phyloP scores from a whole-genome alignment of 148 eudicot genomes.

The Simmondsia chinensis region DNA sequence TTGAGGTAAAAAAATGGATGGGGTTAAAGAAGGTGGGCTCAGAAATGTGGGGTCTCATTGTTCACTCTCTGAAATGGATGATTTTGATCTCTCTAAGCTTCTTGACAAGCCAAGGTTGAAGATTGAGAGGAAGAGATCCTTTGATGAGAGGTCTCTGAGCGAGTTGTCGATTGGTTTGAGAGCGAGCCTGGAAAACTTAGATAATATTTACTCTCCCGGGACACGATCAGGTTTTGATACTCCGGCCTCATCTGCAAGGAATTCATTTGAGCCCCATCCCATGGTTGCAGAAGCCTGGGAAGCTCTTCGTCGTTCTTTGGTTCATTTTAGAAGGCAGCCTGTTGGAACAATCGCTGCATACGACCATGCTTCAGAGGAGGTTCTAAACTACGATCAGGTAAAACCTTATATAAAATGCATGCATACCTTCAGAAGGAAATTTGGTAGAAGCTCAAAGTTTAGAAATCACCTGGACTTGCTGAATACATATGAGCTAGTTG shows the following conservation, averaged over 20 bases:
- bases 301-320: slow-evolving; percentile 82
- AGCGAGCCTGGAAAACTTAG: slow-evolving; percentile 63
- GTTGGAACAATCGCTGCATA: slow-evolving; percentile 94
- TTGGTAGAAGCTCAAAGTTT: too few species aligned
- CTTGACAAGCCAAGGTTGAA: slow-evolving; percentile 76
- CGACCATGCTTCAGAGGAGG: slow-evolving; percentile 97
- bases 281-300: slow-evolving; percentile 99
- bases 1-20: slow-evolving; percentile 36
- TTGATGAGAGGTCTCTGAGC: slow-evolving; percentile 92
- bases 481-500: too few species aligned
- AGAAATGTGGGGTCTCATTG: slow-evolving; percentile 76
- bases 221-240: slow-evolving; percentile 72
- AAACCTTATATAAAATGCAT: too few species aligned
- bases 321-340: slow-evolving; percentile 73
- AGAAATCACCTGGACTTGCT: too few species aligned
- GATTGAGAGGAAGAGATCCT: slow-evolving; percentile 86
- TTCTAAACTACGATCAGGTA: slow-evolving; percentile 96
- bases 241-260: slow-evolving; percentile 82
- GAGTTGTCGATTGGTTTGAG: slow-evolving; percentile 75
- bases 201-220: slow-evolving; percentile 69
- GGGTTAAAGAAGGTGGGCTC: slow-evolving; percentile 42
- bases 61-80: slow-evolving; percentile 83
- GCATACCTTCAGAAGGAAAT: too few species aligned
- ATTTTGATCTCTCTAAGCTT: slow-evolving; percentile 69
- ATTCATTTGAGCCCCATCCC: slow-evolving; percentile 96